Evolutionary conservation across 148 eudicot species (phyloP).

Genomic region (Persicaria tinctoria): DNA sequence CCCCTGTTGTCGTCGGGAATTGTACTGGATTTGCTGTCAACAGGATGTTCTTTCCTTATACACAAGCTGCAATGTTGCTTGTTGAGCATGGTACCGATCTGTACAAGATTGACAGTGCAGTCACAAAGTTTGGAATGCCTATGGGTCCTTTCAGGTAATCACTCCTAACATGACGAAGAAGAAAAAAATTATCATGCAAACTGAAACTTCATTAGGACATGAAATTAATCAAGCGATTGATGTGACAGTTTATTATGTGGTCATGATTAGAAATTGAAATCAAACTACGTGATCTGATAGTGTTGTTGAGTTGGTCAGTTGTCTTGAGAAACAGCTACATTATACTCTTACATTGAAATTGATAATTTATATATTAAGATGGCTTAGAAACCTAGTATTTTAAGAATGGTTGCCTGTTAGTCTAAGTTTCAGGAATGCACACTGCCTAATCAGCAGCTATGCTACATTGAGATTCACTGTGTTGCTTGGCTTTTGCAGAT

Average conservation of each 20-base stretch:
- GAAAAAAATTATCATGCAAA: not conserved
- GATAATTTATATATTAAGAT: not conserved
- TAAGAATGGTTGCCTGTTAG: not conserved
- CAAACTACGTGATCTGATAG: not conserved
- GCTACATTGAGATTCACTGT: not conserved
- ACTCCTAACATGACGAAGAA: not conserved
- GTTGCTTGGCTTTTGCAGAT: constrained; percentile 35
- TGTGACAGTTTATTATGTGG: not conserved
- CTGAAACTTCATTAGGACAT: not conserved
- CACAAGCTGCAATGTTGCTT: constrained; percentile 79
- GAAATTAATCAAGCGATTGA: not conserved
- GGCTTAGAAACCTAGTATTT: not conserved
- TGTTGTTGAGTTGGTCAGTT: not conserved
- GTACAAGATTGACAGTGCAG: constrained; percentile 67
- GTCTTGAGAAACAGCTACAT: not conserved
- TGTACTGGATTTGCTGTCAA: constrained; percentile 99
- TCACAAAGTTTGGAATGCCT: constrained; percentile 92
- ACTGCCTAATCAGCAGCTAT: not conserved
- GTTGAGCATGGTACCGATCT: constrained; percentile 74
- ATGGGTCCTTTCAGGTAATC: constrained; percentile 96
- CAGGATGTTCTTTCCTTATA: constrained; percentile 86
- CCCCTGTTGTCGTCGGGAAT: constrained; percentile 90
- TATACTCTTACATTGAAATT: not conserved
- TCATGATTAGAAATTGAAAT: not conserved
- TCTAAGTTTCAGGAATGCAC: not conserved